phyloP scores from a whole-genome alignment of 225 moss, liverwort and hornwort species.

The Climacium dendroides region DNA sequence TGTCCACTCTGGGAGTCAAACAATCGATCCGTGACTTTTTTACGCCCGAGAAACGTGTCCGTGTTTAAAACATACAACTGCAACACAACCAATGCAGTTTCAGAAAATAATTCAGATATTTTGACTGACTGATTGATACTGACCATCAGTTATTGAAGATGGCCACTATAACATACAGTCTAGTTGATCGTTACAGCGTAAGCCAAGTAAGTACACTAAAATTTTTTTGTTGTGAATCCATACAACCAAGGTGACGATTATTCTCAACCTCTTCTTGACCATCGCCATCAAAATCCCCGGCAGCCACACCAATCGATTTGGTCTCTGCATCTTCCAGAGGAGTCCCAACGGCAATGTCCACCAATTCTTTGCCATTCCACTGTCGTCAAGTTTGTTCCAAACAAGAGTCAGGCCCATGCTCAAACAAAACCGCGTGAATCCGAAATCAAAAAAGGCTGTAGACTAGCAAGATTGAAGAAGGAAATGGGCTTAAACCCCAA shows the following conservation, averaged over 20 bases:
- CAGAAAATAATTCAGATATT: not conserved
- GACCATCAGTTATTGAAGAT: not conserved
- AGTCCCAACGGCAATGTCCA: constrained; percentile 52
- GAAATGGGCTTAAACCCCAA: not conserved
- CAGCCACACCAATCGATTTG: constrained; percentile 86
- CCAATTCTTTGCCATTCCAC: constrained; percentile 87
- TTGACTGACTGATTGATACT: not conserved
- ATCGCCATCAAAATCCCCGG: constrained; percentile 82
- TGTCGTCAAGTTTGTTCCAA: constrained; percentile 6
- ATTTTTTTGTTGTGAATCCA: not conserved
- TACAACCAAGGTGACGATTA: not conserved
- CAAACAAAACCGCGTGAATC: not conserved
- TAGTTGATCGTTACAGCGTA: not conserved
- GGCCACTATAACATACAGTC: not conserved
- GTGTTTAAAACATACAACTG: constrained; percentile 90
- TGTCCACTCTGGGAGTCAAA: constrained; percentile 60
- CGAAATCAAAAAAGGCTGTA: not conserved
- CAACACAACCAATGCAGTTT: not conserved
- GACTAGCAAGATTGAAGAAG: not conserved
- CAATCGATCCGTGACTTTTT: constrained; percentile 76
- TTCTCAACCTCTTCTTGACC: constrained; percentile 70
- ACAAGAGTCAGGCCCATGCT: not conserved
- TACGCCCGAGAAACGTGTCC: constrained; percentile 83
- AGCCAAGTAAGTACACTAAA: not conserved
- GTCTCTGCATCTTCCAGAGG: constrained; percentile 69